Conservation (phyloP, 1,284 basidiomycete species). For the Apiotrichum porosum region DNA sequence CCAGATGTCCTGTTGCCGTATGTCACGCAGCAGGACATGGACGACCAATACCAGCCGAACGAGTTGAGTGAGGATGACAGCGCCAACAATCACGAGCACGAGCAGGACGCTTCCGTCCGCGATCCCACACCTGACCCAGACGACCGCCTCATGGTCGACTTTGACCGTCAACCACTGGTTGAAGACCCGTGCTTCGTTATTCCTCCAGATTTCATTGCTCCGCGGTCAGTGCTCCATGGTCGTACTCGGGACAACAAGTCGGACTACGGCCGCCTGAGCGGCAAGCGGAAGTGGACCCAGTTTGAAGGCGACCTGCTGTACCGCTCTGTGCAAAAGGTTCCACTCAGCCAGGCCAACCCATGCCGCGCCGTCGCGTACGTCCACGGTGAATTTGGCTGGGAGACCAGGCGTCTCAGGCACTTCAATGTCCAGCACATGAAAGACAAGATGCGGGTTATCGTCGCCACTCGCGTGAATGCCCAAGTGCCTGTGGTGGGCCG, state of each 20-base stretch:
- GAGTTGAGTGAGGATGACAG: no score
- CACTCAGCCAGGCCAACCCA: slow-evolving; percentile 27
- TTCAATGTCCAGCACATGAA: slow-evolving; percentile 42
- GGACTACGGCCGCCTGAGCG: slow-evolving; percentile 23
- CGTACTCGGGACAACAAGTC: slow-evolving; percentile 10
- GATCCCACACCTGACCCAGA: no score
- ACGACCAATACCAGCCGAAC: no score
- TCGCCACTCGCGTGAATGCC: slow-evolving; percentile 19
- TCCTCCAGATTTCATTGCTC: slow-evolving; percentile 9
- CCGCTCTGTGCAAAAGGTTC: slow-evolving; percentile 37
- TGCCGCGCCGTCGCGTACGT: slow-evolving; percentile 29
- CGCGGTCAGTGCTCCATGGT: slow-evolving; percentile 20
- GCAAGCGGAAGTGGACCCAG: slow-evolving; percentile 24
- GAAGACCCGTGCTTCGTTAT: slow-evolving; percentile 18
- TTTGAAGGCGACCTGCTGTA: slow-evolving; percentile 33
- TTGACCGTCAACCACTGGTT: slow-evolving; percentile 19
- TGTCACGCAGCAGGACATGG: no score
- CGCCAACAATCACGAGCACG: no score
- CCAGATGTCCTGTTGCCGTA: no score
- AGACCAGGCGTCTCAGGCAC: slow-evolving; percentile 14
- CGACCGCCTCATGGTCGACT: slow-evolving; percentile 29
- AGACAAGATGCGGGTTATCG: slow-evolving; percentile 32
- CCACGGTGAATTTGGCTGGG: slow-evolving; percentile 29
- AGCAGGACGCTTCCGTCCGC: no score
- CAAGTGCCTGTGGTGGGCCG: slow-evolving; percentile 21